Percentiles rank a stretch among this genome's conserved stretches.
Conservation (phyloP, 768 basidiomycete genomes). For the Leccinum barrowsii region DNA sequence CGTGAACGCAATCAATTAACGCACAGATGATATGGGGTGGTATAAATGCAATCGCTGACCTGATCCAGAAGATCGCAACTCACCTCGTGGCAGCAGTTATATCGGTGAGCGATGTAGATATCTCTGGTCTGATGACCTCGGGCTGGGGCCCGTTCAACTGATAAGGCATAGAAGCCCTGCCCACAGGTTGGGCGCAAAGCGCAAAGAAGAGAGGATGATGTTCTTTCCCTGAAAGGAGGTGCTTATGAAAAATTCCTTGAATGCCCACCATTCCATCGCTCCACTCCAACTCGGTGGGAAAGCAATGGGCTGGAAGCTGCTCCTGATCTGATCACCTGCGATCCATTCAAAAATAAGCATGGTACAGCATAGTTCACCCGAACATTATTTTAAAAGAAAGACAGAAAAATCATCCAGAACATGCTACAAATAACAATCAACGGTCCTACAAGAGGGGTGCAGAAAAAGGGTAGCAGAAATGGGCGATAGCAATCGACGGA, state of each 20-base stretch:
- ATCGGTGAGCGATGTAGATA: neutral
- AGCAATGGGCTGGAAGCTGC: no score
- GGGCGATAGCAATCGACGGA: neutral
- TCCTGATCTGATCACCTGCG: neutral
- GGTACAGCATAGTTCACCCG: conserved; percentile 1
- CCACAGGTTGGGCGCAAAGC: neutral
- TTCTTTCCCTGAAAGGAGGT: neutral
- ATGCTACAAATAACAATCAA: neutral
- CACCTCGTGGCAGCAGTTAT: neutral
- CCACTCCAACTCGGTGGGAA: no score
- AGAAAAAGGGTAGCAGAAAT: neutral
- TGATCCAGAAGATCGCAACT: neutral
- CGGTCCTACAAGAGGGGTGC: neutral
- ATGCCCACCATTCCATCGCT: neutral
- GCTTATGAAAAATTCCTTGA: no score
- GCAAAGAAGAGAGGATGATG: neutral
- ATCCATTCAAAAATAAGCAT: conserved; percentile 5
- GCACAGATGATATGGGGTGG: neutral
- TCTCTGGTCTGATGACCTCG: neutral
- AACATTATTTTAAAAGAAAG: neutral
- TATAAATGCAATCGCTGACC: neutral
- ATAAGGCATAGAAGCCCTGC: neutral
- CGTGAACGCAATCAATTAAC: neutral
- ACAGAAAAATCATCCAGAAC: neutral
- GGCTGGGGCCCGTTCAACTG: no score